These are phyloP conservation scores for Sugiyamaella lignohabitans DNA, from an alignment of 805 yeast genomes.

Conservation along the genomic window DNA sequence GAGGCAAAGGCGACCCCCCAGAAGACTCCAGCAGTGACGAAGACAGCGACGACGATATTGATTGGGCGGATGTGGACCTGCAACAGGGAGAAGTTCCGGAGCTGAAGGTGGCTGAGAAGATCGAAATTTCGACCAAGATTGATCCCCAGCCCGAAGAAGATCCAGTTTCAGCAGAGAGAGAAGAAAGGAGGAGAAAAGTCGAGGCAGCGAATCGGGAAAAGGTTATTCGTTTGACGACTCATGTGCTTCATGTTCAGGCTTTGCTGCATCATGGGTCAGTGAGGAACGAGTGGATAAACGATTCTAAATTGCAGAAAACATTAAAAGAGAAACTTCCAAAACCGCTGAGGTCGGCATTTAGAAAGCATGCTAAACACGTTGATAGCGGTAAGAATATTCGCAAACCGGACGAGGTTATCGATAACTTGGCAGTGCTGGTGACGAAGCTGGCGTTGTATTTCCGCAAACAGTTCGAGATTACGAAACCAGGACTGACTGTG, in stretches of 20 bases:
- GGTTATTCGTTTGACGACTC: conserved; percentile 1
- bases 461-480: conserved; percentile 20
- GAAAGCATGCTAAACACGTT: not conserved
- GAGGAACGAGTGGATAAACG: conserved; percentile 62
- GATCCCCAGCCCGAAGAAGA: not conserved
- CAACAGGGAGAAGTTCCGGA: not conserved
- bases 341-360: not conserved
- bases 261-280: conserved; percentile 44
- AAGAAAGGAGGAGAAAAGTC: not conserved
- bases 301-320: conserved; percentile 34
- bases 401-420: not conserved
- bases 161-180: no score
- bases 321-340: conserved; percentile 30
- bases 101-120: not conserved
- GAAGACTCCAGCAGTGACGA: no score
- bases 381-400: not conserved
- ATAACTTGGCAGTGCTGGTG: not conserved
- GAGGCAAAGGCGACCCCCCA: no score
- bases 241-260: conserved; percentile 2
- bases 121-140: not conserved
- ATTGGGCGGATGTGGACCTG: not conserved
- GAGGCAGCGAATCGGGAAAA: not conserved
- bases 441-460: not conserved
- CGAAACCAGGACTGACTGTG: conserved; percentile 35
- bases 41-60: not conserved